Conservation (phyloP, 1,284 basidiomycete species). For the Microbotryomycetes sp. region DNA sequence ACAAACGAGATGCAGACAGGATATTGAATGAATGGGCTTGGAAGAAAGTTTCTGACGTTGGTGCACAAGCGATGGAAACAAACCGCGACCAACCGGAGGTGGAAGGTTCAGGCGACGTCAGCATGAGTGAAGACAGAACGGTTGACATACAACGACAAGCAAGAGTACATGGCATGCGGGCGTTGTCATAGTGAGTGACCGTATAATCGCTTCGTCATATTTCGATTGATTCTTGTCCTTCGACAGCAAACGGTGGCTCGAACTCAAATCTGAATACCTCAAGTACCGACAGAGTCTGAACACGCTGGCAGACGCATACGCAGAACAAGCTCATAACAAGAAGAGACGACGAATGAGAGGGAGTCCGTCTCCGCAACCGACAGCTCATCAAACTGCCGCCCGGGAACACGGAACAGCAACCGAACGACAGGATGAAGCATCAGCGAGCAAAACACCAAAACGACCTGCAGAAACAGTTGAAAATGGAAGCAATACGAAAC, state of each 20-base stretch:
- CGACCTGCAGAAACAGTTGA: not conserved
- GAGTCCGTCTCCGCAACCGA: not conserved
- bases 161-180: constrained; percentile 6
- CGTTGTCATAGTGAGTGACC: constrained; percentile 13
- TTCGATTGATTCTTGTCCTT: not conserved
- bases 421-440: not conserved
- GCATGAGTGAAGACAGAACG: not conserved
- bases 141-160: not conserved
- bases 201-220: not conserved
- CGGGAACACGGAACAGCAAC: too few species aligned
- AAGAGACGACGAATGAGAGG: not conserved
- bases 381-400: too few species aligned
- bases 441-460: not conserved
- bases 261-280: constrained; percentile 27
- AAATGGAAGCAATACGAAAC: not conserved
- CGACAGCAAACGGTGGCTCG: constrained; percentile 20
- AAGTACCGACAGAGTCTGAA: constrained; percentile 19
- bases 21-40: constrained; percentile 19
- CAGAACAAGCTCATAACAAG: not conserved
- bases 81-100: too few species aligned
- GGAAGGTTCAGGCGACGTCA: not conserved
- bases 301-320: constrained; percentile 10
- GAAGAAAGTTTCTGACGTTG: constrained; percentile 8
- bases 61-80: not conserved
- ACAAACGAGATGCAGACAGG: constrained; percentile 14